phyloP scores from a whole-genome alignment of 352 stramenopile genomes.

The Phytophthora constricta region DNA sequence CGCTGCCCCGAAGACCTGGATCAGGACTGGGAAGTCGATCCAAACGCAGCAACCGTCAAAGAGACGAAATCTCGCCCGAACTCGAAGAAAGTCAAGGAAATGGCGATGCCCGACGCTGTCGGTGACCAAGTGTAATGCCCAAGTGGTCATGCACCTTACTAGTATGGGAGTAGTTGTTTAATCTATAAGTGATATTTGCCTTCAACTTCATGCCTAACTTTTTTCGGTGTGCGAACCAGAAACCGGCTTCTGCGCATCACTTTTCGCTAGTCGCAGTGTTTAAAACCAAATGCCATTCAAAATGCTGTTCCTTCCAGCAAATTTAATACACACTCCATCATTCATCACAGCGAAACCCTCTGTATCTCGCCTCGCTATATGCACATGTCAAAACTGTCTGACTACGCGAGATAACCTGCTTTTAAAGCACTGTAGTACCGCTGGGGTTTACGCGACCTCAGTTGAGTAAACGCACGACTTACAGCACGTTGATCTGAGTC shows the following conservation, averaged over 20 bases:
- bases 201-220: slow-evolving; percentile 4
- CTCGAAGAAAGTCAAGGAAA: slow-evolving; percentile 37
- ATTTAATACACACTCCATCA: too few relatives aligned
- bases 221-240: not conserved
- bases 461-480: slow-evolving; percentile 7
- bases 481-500: slow-evolving; percentile 46
- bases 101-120: slow-evolving; percentile 22
- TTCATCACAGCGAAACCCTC: too few relatives aligned
- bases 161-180: slow-evolving; percentile 29
- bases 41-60: slow-evolving; percentile 9
- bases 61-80: slow-evolving; percentile 25
- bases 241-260: not conserved
- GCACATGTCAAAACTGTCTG: slow-evolving; percentile 1
- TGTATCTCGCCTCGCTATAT: too few relatives aligned
- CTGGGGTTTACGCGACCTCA: not conserved
- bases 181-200: slow-evolving; percentile 27
- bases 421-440: not conserved
- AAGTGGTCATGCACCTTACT: not conserved
- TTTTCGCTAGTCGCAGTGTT: not conserved
- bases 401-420: not conserved
- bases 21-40: slow-evolving; percentile 33
- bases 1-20: slow-evolving; percentile 38
- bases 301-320: not conserved
- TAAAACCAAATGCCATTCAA: not conserved
- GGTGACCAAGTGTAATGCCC: slow-evolving; percentile 29